These are phyloP conservation scores for Malassezia caprae DNA, from an alignment of 1,284 basidiomycete species.

Conservation along the genomic window DNA sequence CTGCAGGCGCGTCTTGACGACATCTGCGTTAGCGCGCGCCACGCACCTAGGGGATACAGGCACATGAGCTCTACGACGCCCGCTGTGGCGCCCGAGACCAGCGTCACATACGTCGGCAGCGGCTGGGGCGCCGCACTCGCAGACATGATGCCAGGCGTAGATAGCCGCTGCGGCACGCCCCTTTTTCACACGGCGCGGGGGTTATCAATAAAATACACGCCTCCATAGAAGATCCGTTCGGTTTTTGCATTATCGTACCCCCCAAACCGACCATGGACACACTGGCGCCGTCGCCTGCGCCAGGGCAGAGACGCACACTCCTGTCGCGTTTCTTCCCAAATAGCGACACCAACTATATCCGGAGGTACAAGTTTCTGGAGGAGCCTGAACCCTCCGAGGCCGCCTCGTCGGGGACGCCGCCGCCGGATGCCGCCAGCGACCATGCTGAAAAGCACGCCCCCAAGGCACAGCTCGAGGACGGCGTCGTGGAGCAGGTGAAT, in stretches of 20 bases:
- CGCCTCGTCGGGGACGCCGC: too few species aligned
- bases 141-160: background rate
- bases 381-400: background rate
- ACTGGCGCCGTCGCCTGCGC: constrained; percentile 4
- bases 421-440: background rate
- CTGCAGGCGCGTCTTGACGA: constrained; percentile 91
- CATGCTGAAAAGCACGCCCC: background rate
- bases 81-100: constrained; percentile 80
- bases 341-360: background rate
- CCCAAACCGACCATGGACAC: background rate
- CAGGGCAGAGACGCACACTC: constrained; percentile 3
- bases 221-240: background rate
- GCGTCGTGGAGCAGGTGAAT: constrained; percentile 11
- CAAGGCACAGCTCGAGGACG: background rate
- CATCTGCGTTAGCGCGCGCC: constrained; percentile 18
- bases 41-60: constrained; percentile 79
- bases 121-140: constrained; percentile 8
- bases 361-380: constrained; percentile 13
- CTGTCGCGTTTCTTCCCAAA: constrained; percentile 10
- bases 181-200: background rate
- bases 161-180: background rate
- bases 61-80: constrained; percentile 73
- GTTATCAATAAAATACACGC: background rate
- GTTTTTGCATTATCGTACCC: background rate
- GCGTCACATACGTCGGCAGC: constrained; percentile 74